Evolutionary conservation across 805 yeast genomes (phyloP).

Genomic region (Candida coquimbonensis): DNA sequence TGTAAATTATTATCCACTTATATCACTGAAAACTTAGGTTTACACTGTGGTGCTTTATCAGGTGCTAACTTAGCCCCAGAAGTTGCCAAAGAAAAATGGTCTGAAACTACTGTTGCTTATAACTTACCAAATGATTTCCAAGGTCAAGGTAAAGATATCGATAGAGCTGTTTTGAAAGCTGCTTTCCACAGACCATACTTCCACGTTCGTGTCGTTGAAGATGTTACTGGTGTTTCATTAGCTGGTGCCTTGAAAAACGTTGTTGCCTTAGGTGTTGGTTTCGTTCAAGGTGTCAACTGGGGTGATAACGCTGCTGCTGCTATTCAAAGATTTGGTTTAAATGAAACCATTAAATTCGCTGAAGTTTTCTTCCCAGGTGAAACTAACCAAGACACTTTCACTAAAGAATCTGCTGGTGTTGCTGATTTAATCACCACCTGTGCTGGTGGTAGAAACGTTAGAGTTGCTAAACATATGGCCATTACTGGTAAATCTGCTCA

Average conservation of each 20-base stretch:
- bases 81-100: conserved; percentile 92
- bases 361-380: conserved; percentile 62
- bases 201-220: conserved; percentile 89
- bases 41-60: conserved; percentile 91
- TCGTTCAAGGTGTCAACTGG: conserved; percentile 97
- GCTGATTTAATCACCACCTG: conserved; percentile 98
- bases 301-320: conserved; percentile 99
- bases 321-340: conserved; percentile 89
- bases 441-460: conserved; percentile 94
- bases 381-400: conserved; percentile 55
- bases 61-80: conserved; percentile 98
- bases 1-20: conserved; percentile 76
- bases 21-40: conserved; percentile 73
- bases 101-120: conserved; percentile 96
- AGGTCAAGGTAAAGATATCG: conserved; percentile 46
- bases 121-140: conserved; percentile 55
- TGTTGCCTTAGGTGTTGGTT: conserved; percentile 93
- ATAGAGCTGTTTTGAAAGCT: conserved; percentile 61
- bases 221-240: conserved; percentile 92
- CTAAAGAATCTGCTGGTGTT: conserved; percentile 94
- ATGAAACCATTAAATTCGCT: conserved; percentile 86
- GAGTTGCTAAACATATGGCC: conserved; percentile 84
- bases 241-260: conserved; percentile 97
- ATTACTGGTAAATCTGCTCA: conserved; percentile 67
- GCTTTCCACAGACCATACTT: conserved; percentile 96